Base-by-base conservation (phyloP, 108 stramenopile species). In the Pseudonitzschia pungens region DNA sequence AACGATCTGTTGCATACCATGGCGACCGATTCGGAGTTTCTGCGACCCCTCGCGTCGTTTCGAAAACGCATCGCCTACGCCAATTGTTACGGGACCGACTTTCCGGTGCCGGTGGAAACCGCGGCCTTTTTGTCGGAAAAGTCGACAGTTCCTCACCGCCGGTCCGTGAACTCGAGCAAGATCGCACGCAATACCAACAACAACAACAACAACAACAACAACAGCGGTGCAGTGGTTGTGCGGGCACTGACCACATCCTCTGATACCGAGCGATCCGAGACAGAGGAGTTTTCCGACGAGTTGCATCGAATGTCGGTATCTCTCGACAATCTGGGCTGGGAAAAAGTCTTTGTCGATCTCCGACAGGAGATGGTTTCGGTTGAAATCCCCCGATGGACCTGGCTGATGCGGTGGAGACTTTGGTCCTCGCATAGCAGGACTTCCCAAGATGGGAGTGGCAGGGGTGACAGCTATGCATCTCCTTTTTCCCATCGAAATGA, bases 61-160 rank as follows among this genome's bases (percentile, higher is more conserved):
- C 87, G 89, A 20, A 78, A 81, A 64, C 65, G 94, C 11, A 86
- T 92, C 32, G 91, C 91, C 11, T 95, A 91, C 81, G 91, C 91
- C 74, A 95, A 95, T 81, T 89, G 89, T n/a, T 95, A 87, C 55
- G 78, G 84, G 26, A 95, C 94, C 6, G 94, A 95, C 75, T 95
- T 95, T 83, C 90, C 90, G 10, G 94, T 95, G 15, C 94, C 94
- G 1, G 81, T 83, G 12, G 63, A 71, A 26, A 95, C 94, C 2
- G 94, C 94, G 24, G 90, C 94, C 12, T 95, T 95, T 76, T 76
- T 95, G 71, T 72, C 78, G 31, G 84, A 81, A 11, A 70, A 81
- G 0, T 86, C 84, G 31, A 63, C 70, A 0, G 82, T 83, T 29
- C 91, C 90, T 11, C 84, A 79, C 55, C 80, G 89, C 67, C 14